Evolutionary conservation across 164 flowering plant genomes (phyloP).

Genomic region (Stephania yunnanensis): DNA sequence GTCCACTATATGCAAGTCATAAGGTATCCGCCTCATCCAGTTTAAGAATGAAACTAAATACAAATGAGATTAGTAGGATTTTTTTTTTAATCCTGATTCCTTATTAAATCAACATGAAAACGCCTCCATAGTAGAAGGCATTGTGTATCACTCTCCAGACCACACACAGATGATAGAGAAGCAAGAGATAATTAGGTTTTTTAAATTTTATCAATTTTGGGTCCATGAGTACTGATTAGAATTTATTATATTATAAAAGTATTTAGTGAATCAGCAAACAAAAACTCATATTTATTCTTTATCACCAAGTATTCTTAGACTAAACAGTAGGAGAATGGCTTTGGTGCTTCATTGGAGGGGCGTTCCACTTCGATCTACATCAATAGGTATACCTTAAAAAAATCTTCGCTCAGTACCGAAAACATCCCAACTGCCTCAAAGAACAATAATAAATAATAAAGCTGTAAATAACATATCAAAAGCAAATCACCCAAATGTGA

Average conservation of each 20-base stretch:
- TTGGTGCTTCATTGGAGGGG: too few relatives aligned
- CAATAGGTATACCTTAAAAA: background rate
- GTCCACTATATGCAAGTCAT: background rate
- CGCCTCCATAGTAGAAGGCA: background rate
- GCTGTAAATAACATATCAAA: background rate
- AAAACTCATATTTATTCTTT: too few relatives aligned
- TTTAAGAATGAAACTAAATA: background rate
- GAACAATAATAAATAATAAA: background rate
- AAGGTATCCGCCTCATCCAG: background rate
- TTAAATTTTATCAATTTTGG: too few relatives aligned
- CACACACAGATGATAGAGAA: background rate
- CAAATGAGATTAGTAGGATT: background rate
- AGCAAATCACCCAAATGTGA: background rate
- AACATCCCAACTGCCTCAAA: background rate
- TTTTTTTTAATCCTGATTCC: background rate
- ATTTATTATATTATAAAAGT: too few relatives aligned
- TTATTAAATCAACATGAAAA: background rate
- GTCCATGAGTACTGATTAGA: too few relatives aligned
- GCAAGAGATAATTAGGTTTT: too few relatives aligned
- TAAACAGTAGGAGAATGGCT: too few relatives aligned
- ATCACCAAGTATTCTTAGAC: too few relatives aligned
- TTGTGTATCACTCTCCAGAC: background rate
- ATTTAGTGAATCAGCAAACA: too few relatives aligned
- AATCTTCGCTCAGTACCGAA: background rate
- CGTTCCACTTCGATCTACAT: too few relatives aligned